Percentiles rank a stretch among this genome's conserved stretches.
Evolutionary conservation across 1,284 basidiomycete species (phyloP).

Genomic region (Trametes polyzona): DNA sequence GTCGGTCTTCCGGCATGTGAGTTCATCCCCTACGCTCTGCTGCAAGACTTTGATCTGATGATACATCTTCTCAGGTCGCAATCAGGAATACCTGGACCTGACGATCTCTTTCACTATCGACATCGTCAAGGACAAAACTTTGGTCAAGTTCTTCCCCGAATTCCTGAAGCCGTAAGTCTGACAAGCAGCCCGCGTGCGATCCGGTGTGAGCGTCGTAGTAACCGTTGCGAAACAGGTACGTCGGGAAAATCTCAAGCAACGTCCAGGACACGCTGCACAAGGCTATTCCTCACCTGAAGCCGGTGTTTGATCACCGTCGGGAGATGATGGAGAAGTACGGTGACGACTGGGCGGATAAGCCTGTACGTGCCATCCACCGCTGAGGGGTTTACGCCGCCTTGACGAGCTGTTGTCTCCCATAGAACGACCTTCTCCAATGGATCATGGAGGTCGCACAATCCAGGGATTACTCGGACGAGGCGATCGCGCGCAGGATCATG

Average conservation of each 20-base stretch:
- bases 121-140: slow-evolving; percentile 20
- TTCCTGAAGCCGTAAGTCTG: slow-evolving; percentile 28
- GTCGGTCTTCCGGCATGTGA: slow-evolving; percentile 45
- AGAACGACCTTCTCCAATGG: slow-evolving; percentile 25
- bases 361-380: slow-evolving; percentile 2
- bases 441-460: slow-evolving; percentile 20
- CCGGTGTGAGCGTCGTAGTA: background rate
- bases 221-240: background rate
- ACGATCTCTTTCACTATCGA: slow-evolving; percentile 24
- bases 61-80: slow-evolving; percentile 22
- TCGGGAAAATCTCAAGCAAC: slow-evolving; percentile 11
- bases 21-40: background rate
- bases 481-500: slow-evolving; percentile 26
- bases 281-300: slow-evolving; percentile 7
- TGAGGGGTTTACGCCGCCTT: background rate
- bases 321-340: slow-evolving; percentile 12
- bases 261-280: slow-evolving; percentile 8
- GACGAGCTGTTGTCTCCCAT: background rate
- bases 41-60: background rate
- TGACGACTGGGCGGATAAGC: slow-evolving; percentile 21
- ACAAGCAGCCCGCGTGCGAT: no score
- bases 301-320: slow-evolving; percentile 11
- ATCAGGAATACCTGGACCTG: slow-evolving; percentile 27
- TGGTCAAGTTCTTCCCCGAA: slow-evolving; percentile 16
- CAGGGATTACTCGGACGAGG: slow-evolving; percentile 8